A percentile compares a stretch with the other conserved stretches of the same genome.
Evolutionary conservation across 495 filamentous ascomycete genomes (phyloP).

Genomic region (Penicillium desertorum): DNA sequence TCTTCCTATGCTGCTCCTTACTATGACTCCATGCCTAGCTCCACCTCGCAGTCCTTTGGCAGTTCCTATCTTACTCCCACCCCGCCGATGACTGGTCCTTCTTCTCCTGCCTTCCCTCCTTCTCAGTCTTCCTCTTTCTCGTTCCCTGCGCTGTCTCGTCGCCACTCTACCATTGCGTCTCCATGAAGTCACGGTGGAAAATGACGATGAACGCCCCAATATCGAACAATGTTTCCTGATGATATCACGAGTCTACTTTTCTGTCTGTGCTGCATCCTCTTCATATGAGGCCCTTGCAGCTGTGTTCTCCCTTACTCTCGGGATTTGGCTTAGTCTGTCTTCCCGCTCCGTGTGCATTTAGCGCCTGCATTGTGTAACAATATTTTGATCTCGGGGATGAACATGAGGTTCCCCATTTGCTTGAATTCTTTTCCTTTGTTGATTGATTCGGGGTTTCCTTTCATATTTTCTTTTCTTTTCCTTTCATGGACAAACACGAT

Average conservation of each 20-base stretch:
- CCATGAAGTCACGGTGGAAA: slow-evolving; percentile 20
- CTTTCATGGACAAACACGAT: slow-evolving; percentile 19
- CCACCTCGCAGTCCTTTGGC: slow-evolving; percentile 35
- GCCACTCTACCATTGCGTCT: slow-evolving; percentile 34
- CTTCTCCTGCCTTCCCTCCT: slow-evolving; percentile 40
- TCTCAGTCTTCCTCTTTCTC: slow-evolving; percentile 34
- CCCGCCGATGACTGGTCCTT: slow-evolving; percentile 40
- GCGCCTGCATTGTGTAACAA: slow-evolving; percentile 35
- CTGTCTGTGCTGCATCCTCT: slow-evolving; percentile 5
- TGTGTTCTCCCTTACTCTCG: slow-evolving; percentile 14
- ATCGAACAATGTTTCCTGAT: slow-evolving; percentile 23
- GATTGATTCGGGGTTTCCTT: slow-evolving; percentile 16
- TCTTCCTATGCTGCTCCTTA: slow-evolving; percentile 17
- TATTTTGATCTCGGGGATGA: slow-evolving; percentile 19
- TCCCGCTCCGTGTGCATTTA: slow-evolving; percentile 22
- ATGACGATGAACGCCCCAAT: slow-evolving; percentile 16
- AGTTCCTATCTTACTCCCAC: slow-evolving; percentile 36
- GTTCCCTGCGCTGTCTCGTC: slow-evolving; percentile 30
- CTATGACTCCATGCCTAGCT: slow-evolving; percentile 29
- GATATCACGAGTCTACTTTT: slow-evolving; percentile 22
- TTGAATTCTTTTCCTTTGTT: slow-evolving; percentile 19
- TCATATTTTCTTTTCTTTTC: slow-evolving; percentile 10
- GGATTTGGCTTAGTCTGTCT: slow-evolving; percentile 6
- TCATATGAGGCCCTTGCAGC: slow-evolving; percentile 23
- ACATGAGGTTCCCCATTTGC: slow-evolving; percentile 13